Evolutionary conservation across 495 filamentous ascomycete genomes (phyloP), one percentile per base, ranked within the genome.

Genomic region (Neurospora sp.): DNA sequence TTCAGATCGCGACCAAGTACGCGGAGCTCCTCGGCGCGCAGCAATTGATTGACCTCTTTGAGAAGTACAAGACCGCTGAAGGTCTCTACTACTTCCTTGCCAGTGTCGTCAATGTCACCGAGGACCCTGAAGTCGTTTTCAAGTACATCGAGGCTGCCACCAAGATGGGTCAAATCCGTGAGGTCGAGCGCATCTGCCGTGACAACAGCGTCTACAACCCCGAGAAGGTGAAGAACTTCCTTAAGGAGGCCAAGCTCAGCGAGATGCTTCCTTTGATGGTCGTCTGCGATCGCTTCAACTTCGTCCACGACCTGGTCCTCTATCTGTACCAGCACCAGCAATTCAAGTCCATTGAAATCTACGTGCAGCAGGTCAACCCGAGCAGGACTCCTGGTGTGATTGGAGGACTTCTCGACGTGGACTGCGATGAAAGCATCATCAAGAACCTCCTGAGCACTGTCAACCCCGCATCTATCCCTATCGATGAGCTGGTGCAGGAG

Each of bases 301-400:
- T 99, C 79, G 93, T 98, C 72, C 96, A 99, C 78, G 96, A 99
- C 80, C 81, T 99, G 77, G 92, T 99, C 37, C 88, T 98, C 31
- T 98, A 97, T 82, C 92, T 99, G 35, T 99, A 98, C 85, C 94
- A 97, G 83, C 97, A 97, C 83, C 96, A 98, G 82, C 96, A 98
- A 78, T 99, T 97, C 91, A 96, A 97, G 84, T 97, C 96, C 16
- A 99, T 99, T 75, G 96, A 99, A 83, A 90, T 97, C 69, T 99
- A 99, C 76, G 96, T 99, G n/a, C 96, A 99, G 86, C 92, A 94
- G 37, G 93, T 99, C 76, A 99, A 99, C 82, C 95, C 96, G 18
- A 86, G 89, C n/a, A 87, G 96, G 75, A 94, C 96, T 35, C 96
- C 96, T 7, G 91, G 94, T 72, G 96, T 99, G 68, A 90, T 99